Evolutionary conservation across 2,329 filamentous ascomycete species (phyloP), one percentile per base, ranked within the genome.

Genomic region (Tolypocladium paradoxum): DNA sequence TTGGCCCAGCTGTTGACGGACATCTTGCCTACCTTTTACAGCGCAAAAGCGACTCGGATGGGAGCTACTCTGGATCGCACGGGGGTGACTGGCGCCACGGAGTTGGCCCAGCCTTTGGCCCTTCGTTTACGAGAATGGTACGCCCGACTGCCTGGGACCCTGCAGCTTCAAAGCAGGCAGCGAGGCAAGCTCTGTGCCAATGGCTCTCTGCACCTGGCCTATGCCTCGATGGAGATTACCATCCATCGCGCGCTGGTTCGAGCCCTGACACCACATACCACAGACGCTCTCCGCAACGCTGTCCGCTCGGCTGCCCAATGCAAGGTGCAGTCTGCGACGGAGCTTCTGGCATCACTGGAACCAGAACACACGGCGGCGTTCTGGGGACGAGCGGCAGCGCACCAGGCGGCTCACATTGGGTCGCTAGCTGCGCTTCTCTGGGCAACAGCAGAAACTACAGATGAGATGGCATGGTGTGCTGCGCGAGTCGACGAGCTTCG

Each of bases 1-100:
- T 61, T 81, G 8, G 76, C 76, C 2, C 68, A 73, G 45, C 76
- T 80, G 45, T 70, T 79, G 47, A 71, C 73, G 38, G 76, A 79
- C 48, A 73, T 79, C 24, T 64, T 79, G 24, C 71, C 73, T 11
- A 71, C 68, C 0, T 72, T 81, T 9, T 79, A 78, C 58, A 74
- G 68, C 3, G 60, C 64, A 7, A 63, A 59, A 20, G 65, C 65
- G 4, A 70, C 58, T 48, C 65, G 60, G 4, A 58, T 49, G 12
- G 62, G 60, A 18, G 60, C 69, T 18, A 62, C 63, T 4, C 50
- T 68, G 31, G 65, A 68, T 20, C 65, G 65, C 18, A 59, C 67
- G 54, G 65, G 65, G 1, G 62, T 66, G 0, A 61, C 68, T 2
- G 65, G 64, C 16, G 65, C 65, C 27, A 65, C 66, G 33, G 66